Evolutionary conservation across 2,329 filamentous ascomycete genomes (phyloP), one percentile per base, ranked within the genome.

Genomic region (Arthrobotrys musiformis): DNA sequence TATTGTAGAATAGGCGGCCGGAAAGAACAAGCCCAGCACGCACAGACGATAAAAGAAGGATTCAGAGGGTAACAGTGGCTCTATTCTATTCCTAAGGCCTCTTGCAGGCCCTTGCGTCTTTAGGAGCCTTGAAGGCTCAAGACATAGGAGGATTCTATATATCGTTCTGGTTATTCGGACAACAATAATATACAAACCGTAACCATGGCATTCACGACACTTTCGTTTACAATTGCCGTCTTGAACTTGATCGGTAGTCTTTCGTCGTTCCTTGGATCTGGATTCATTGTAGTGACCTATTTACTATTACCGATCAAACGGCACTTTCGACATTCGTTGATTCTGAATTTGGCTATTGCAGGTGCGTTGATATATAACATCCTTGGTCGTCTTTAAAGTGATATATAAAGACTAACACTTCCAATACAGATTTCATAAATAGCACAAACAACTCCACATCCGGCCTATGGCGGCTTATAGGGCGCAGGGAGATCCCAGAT

Each of bases 381-480:
- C 15, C n/a, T 52, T 0, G 8, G 44, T 48, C 40, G 1, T 30
- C 11, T 26, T n/a, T n/a, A 6, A 15, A 2, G 17, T 30, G 15
- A 52, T n/a, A 8, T n/a, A n/a, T n/a, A 52, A 52, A 26, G 19
- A 24, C 33, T 44, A 17, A 64, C 30, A 17, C 19, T 0, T 64
- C 8, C 17, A 7, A 30, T 60, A 28, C 70, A 85, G 84, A 85
- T 66, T 83, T 82, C 64, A 82, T 85, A 50, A 86, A 86, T 79
- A 83, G 83, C 48, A 76, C 83, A 13, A 85, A 85, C 80, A 86
- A 86, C 79, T 82, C 83, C 2, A 80, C 85, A 13, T 86, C 85
- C 0, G 85, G 85, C 19, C 80, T 83, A 22, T 79, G 72, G 68
- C 80, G 83, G 48, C 82, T 83, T 13, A 79, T 85, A 3, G 76